A percentile compares a stretch with the other conserved stretches of the same genome.
Evolutionary conservation across 2,329 filamentous ascomycete genomes (phyloP).

Genomic region (Ophiobolus disseminans): DNA sequence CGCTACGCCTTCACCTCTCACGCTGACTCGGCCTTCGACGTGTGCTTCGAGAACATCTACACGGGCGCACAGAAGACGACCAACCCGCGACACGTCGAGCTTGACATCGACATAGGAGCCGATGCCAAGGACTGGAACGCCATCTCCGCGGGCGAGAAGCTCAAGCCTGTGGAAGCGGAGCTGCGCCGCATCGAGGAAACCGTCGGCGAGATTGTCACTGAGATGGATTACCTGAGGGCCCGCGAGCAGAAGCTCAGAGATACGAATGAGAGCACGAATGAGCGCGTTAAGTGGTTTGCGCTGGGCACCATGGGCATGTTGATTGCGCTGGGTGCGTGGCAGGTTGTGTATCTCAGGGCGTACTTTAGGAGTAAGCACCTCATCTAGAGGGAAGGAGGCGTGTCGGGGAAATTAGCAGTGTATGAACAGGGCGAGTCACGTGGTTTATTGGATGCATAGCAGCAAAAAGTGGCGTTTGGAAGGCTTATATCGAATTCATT

Average conservation of each 20-base stretch:
- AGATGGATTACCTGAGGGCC: slow-evolving; percentile 93
- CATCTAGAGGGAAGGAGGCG: slow-evolving; percentile 46
- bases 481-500: slow-evolving; percentile 13
- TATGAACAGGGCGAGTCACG: background rate
- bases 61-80: slow-evolving; percentile 53
- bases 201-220: slow-evolving; percentile 82
- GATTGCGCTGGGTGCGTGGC: slow-evolving; percentile 89
- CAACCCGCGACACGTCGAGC: slow-evolving; percentile 75
- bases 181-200: slow-evolving; percentile 91
- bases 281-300: slow-evolving; percentile 98
- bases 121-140: slow-evolving; percentile 98
- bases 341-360: slow-evolving; percentile 95
- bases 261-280: slow-evolving; percentile 99
- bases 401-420: background rate
- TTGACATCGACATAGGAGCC: slow-evolving; percentile 94
- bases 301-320: slow-evolving; percentile 92
- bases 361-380: slow-evolving; percentile 76
- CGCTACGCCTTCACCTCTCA: slow-evolving; percentile 94
- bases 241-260: slow-evolving; percentile 96
- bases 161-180: slow-evolving; percentile 96
- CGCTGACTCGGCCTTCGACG: slow-evolving; percentile 89
- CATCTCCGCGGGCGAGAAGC: slow-evolving; percentile 94
- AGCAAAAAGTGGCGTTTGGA: slow-evolving; percentile 29
- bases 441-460: background rate
- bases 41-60: slow-evolving; percentile 91